Conservation (phyloP, 2,329 filamentous ascomycete genomes). For the Coniella vitis region DNA sequence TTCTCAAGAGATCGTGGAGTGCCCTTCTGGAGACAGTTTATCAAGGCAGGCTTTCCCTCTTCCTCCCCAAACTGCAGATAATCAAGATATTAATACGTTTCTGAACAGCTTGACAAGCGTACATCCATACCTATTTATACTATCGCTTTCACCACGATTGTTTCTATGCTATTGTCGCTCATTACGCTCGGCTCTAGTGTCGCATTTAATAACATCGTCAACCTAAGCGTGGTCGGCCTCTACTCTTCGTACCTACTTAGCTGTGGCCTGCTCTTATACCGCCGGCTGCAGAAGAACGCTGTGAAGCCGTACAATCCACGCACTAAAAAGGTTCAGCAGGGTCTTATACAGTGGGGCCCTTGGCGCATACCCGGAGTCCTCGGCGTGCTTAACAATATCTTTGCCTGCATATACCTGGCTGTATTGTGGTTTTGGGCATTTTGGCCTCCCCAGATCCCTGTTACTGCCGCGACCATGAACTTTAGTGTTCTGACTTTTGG, state of each 20-base stretch:
- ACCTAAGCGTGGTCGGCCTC: conserved; percentile 34
- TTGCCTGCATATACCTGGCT: conserved; percentile 45
- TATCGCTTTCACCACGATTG: conserved; percentile 17
- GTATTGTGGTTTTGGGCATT: conserved; percentile 52
- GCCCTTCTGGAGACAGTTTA: conserved; percentile 13
- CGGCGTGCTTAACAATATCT: conserved; percentile 47
- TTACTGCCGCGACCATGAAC: conserved; percentile 36
- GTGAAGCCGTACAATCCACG: too few species aligned
- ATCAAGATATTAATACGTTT: too few species aligned
- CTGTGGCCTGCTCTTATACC: conserved; percentile 32
- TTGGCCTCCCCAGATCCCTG: conserved; percentile 34
- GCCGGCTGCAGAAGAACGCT: too few species aligned
- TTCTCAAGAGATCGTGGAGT: conserved; percentile 22
- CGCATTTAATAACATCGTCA: conserved; percentile 39
- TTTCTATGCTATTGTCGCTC: conserved; percentile 21
- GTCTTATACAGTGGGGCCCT: conserved; percentile 39
- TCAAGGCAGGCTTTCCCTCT: background rate
- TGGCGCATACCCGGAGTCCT: conserved; percentile 45
- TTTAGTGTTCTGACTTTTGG: conserved; percentile 40
- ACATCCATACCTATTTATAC: conserved; percentile 20
- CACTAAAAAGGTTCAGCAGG: background rate
- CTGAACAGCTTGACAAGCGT: too few species aligned
- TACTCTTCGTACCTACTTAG: conserved; percentile 37
- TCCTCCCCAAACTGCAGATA: too few species aligned
- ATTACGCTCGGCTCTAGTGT: conserved; percentile 22